Conservation (phyloP, 139 green algal genomes). For the Chlorella sp. region DNA sequence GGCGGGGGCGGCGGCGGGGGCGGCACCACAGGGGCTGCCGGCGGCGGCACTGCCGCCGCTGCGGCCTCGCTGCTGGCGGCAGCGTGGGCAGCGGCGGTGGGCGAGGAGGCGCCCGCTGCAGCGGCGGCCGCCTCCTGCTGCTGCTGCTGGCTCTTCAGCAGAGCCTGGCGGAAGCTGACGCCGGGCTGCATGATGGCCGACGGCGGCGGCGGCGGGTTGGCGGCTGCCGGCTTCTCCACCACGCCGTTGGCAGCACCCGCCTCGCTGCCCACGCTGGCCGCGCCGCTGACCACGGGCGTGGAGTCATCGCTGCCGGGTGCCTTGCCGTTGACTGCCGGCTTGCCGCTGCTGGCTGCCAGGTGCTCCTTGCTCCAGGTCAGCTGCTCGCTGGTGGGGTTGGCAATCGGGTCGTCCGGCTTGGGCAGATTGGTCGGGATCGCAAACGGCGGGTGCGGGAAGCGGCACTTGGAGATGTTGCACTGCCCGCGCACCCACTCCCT, state of each 20-base stretch:
- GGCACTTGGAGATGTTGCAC: slow-evolving; percentile 46
- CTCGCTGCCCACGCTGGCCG: slow-evolving; percentile 13
- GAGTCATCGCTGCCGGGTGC: slow-evolving; percentile 15
- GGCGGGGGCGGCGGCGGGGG: too few relatives aligned
- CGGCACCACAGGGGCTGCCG: too few relatives aligned
- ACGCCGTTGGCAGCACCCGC: neutral
- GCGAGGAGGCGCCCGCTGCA: slow-evolving; percentile 11
- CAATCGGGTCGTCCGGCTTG: slow-evolving; percentile 45
- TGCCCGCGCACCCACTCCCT: slow-evolving; percentile 50
- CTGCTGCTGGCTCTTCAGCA: slow-evolving; percentile 37
- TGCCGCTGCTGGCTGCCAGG: slow-evolving; percentile 7
- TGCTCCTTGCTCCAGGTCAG: slow-evolving; percentile 33
- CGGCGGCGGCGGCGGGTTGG: neutral
- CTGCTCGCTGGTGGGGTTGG: slow-evolving; percentile 46
- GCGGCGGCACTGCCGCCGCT: too few relatives aligned
- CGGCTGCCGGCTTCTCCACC: slow-evolving; percentile 17
- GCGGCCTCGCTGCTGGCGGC: too few relatives aligned
- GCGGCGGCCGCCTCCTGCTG: slow-evolving; percentile 19
- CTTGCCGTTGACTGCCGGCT: slow-evolving; percentile 24
- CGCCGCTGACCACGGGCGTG: slow-evolving; percentile 4
- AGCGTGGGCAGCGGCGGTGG: too few relatives aligned
- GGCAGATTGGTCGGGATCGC: slow-evolving; percentile 44
- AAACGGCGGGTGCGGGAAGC: slow-evolving; percentile 50
- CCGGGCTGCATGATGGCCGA: slow-evolving; percentile 15
- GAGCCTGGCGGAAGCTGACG: slow-evolving; percentile 33